A percentile compares a stretch with the other conserved stretches of the same genome.
Evolutionary conservation across 371 early-diverging fungal species (phyloP).

Genomic region (Syncephalastrum racemosum): DNA sequence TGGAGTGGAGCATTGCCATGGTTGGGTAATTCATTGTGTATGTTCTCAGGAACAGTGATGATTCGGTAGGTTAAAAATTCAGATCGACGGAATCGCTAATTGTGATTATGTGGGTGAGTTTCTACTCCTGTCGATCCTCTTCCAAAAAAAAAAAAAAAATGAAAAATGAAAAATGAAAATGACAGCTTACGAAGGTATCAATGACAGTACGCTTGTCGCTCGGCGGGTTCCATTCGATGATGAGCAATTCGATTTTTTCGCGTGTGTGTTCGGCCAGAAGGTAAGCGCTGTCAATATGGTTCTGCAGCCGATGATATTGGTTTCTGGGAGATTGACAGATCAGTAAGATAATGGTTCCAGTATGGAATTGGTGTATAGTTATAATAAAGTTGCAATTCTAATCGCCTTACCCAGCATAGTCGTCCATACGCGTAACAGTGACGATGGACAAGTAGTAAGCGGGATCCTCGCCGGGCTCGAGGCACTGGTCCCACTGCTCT

Average conservation of each 20-base stretch:
- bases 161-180: too few relatives aligned
- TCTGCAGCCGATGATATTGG: constrained; percentile 48
- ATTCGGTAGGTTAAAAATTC: constrained; percentile 39
- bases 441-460: constrained; percentile 38
- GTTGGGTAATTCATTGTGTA: constrained; percentile 38
- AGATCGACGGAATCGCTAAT: constrained; percentile 44
- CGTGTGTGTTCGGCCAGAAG: constrained; percentile 41
- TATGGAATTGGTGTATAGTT: too few relatives aligned
- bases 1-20: constrained; percentile 40
- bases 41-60: constrained; percentile 37
- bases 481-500: constrained; percentile 30
- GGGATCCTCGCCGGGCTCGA: constrained; percentile 27
- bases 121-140: too few relatives aligned
- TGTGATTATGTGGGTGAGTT: background rate
- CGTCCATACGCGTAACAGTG: constrained; percentile 47
- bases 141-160: too few relatives aligned
- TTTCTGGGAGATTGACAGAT: constrained; percentile 15
- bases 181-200: constrained; percentile 37
- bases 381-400: too few relatives aligned
- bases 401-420: constrained; percentile 42
- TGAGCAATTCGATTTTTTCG: constrained; percentile 41
- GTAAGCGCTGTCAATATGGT: constrained; percentile 42
- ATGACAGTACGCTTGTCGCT: constrained; percentile 30
- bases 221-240: constrained; percentile 51
- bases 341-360: too few relatives aligned